Base-by-base conservation (phyloP, 225 moss, liverwort and hornwort species). In the Physcomitrellopsis africana region DNA sequence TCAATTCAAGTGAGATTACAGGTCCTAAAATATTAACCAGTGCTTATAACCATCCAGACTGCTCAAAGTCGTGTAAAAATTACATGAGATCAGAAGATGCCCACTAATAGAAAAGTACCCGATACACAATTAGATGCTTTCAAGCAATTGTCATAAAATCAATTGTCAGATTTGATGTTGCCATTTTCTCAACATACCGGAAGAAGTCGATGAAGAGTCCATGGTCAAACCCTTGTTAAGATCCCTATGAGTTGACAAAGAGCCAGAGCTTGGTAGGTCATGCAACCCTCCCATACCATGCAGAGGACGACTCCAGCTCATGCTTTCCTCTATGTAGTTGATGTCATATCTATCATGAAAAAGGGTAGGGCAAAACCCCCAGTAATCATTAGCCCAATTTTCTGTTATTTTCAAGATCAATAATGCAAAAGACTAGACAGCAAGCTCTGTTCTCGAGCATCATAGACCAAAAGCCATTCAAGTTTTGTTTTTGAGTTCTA, bases 251-350 rank as follows among this genome's bases (percentile, higher is more conserved):
- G 88, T 79, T 75, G 83, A 78, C 68, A 66, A 62, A 44, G 80
- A 59, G 57, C 75, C 84, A 73, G 83, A 79, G 78, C 80, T 77
- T 16, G 87, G 72, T 55, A 73, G 65, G 46, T 84, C 86, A 62
- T 80, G 74, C 46, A 81, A 74, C 23, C 69, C 72, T 20, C 67
- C 80, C 44, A 83, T 80, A 14, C 71, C 70, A 71, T 72, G 91
- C 76, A 79, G 47, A 70, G 85, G 73, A 37, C 89, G 89, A 72
- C 73, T 82, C 90, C 87, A 92, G 77, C 89, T 84, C 91, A 92
- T 92, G 78, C 91, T 89, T 67, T 92, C 91, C 75, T 92, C 91
- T 77, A 92, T 89, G 65, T 92, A 92, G 23, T 89, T 89, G 65
- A 92, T 92, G 65, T 92, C 91, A 60, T 92, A 92, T 76, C 91